Base-by-base conservation (phyloP, 2,329 filamentous ascomycete species). In the Diplocarpon rosae region DNA sequence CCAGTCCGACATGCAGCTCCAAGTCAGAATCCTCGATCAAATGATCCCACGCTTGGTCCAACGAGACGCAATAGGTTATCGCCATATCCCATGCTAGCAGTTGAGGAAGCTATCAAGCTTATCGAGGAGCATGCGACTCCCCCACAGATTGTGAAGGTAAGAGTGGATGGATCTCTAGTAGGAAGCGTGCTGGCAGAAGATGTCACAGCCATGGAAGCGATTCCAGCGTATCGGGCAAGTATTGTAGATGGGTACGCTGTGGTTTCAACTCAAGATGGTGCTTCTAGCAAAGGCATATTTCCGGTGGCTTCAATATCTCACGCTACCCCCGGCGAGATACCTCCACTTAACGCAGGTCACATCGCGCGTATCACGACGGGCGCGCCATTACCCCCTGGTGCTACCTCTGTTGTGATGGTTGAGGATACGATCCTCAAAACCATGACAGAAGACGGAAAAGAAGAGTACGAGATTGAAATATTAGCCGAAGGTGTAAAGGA, bases 211-310 rank as follows among this genome's bases (percentile, higher is more conserved):
- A 66, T 67, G 3, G 90, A 95, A 61, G 78, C 83, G 7, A 92
- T 98, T 0, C 92, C 92, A 0, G 92, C 90, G 0, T 98, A 94
- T 65, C 73, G 88, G 47, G 92, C 92, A 14, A 96, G 90, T 60
- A 96, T 95, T 33, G 92, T 98, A 0, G 92, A 98, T 62, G 92
- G 92, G 1, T 98, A 98, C 59, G 92, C 92, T 2, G 76, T 94
- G 0, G 78, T 89, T 31, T 81, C 78, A 5, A 72, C 74, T 42
- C 66, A 67, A 27, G 69, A 77, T 33, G 77, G 73, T 1, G 60
- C 61, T 0, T 77, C 73, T 39, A 75, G 85, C 39, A 85, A 83
- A 56, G 89, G 90, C 0, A 66, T 81, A 1, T 96, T 92, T 59
- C 88, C 90, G 0, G 90, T 98, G 12, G 80, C 83, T 0, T 82